Conservation (phyloP, 2,329 filamentous ascomycete species). For the Hymenotorrendiella dingleyae region DNA sequence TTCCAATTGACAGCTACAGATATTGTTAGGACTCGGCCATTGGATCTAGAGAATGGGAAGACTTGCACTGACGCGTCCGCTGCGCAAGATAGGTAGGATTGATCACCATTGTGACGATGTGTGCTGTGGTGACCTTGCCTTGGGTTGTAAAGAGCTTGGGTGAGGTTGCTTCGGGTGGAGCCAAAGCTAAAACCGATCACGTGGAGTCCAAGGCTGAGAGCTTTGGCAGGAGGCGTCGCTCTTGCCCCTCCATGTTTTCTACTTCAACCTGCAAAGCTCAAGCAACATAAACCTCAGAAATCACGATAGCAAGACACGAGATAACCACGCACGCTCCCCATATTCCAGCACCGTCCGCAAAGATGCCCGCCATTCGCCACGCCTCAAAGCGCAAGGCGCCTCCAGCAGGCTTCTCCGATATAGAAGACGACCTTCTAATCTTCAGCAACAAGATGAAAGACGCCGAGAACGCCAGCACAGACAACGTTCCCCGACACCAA, state of each 20-base stretch:
- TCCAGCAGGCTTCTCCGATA: slow-evolving; percentile 80
- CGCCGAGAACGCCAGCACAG: slow-evolving; percentile 82
- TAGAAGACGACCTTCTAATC: slow-evolving; percentile 79
- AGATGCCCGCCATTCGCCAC: slow-evolving; percentile 73
- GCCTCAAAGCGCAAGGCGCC: slow-evolving; percentile 74
- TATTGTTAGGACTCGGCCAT: slow-evolving; percentile 38
- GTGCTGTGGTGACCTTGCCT: slow-evolving; percentile 5
- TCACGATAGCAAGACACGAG: too few species aligned
- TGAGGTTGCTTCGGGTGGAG: slow-evolving; percentile 12
- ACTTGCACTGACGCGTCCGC: slow-evolving; percentile 71
- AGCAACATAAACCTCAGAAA: neutral
- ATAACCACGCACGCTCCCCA: neutral
- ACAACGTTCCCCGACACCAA: slow-evolving; percentile 77
- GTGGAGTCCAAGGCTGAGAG: slow-evolving; percentile 19
- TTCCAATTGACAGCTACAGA: slow-evolving; percentile 74
- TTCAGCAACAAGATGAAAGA: slow-evolving; percentile 92
- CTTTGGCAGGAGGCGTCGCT: neutral
- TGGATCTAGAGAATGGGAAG: slow-evolving; percentile 5
- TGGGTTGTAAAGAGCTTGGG: slow-evolving; percentile 11
- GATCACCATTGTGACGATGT: slow-evolving; percentile 60
- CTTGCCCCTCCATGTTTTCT: slow-evolving; percentile 1
- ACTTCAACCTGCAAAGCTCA: too few species aligned
- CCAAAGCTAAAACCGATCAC: slow-evolving; percentile 1
- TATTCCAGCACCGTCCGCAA: slow-evolving; percentile 4
- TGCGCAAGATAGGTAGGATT: slow-evolving; percentile 88